Evolutionary conservation across 176 grass and related monocot genomes (phyloP).

Genomic region (Oryza officinalis): DNA sequence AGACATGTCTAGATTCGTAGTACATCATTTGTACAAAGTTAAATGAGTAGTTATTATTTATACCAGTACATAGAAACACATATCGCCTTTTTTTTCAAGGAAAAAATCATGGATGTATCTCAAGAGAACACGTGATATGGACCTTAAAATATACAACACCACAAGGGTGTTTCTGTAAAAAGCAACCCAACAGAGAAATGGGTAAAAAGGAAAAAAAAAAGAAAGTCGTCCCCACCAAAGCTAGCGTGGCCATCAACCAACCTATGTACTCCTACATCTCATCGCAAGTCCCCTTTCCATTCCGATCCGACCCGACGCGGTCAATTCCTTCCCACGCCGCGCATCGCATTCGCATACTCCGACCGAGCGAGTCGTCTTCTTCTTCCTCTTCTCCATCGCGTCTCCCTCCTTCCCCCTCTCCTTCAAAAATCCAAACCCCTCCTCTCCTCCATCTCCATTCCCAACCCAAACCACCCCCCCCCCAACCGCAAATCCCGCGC

Average conservation of each 20-base stretch:
- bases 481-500: neutral
- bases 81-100: too few relatives aligned
- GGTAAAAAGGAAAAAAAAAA: neutral
- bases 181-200: too few relatives aligned
- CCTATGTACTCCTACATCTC: too few relatives aligned
- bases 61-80: too few relatives aligned
- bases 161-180: neutral
- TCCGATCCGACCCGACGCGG: neutral
- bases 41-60: too few relatives aligned
- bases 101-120: too few relatives aligned
- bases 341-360: neutral
- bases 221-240: neutral
- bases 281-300: too few relatives aligned
- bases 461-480: neutral
- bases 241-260: neutral
- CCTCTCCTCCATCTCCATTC: neutral
- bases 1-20: too few relatives aligned
- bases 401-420: neutral
- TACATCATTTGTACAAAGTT: too few relatives aligned
- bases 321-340: conserved; percentile 17
- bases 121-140: too few relatives aligned
- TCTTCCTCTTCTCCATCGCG: neutral
- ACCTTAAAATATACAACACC: neutral
- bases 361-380: conserved; percentile 1
- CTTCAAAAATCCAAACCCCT: conserved; percentile 42